Evolutionary conservation across 2,329 filamentous ascomycete species (phyloP).

Genomic region (Penicillium sp.): DNA sequence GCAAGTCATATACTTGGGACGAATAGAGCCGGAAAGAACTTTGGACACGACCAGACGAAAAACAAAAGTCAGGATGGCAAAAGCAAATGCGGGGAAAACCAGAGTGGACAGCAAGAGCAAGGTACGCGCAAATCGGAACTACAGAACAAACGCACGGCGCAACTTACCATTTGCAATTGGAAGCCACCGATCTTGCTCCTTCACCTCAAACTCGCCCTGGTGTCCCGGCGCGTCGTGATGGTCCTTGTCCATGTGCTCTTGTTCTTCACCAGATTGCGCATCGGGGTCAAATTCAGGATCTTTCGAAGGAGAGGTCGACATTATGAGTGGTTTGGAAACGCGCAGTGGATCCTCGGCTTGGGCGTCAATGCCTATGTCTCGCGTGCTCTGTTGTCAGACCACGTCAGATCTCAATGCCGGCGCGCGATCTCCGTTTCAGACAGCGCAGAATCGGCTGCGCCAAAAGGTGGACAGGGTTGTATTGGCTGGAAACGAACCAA

Average conservation of each 20-base stretch:
- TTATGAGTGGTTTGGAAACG: slow-evolving; percentile 58
- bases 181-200: slow-evolving; percentile 99
- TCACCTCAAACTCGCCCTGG: slow-evolving; percentile 92
- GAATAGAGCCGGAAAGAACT: not conserved
- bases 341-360: slow-evolving; percentile 38
- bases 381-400: slow-evolving; percentile 45
- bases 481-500: slow-evolving; percentile 41
- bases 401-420: slow-evolving; percentile 43
- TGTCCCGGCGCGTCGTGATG: slow-evolving; percentile 64
- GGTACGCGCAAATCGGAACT: slow-evolving; percentile 55
- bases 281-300: slow-evolving; percentile 83
- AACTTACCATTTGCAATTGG: slow-evolving; percentile 99
- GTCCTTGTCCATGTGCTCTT: slow-evolving; percentile 80
- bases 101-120: slow-evolving; percentile 35
- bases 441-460: slow-evolving; percentile 28
- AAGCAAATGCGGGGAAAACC: slow-evolving; percentile 28
- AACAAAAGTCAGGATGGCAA: slow-evolving; percentile 23
- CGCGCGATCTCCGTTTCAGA: slow-evolving; percentile 28
- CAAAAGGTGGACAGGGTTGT: slow-evolving; percentile 26
- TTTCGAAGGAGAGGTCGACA: slow-evolving; percentile 96
- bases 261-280: slow-evolving; percentile 87
- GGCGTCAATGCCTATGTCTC: slow-evolving; percentile 34
- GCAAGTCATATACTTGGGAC: not conserved
- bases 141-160: slow-evolving; percentile 37
- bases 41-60: slow-evolving; percentile 4